Evolutionary conservation across 2,329 filamentous ascomycete species (phyloP).

Genomic region (Didymellaceae sp.): DNA sequence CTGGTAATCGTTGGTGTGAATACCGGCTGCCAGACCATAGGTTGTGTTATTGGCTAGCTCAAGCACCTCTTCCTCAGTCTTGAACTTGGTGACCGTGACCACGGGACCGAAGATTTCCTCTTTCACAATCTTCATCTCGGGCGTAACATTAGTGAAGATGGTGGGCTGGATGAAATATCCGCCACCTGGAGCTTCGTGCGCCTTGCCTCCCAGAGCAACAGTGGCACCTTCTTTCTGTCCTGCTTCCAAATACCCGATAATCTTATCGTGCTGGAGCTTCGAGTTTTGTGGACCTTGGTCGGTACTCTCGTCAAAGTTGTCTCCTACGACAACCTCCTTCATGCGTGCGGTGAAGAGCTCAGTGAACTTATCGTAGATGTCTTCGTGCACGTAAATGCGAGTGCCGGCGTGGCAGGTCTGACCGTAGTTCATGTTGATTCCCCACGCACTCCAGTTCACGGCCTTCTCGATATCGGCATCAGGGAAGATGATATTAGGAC

Average conservation of each 20-base stretch:
- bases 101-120: constrained; percentile 51
- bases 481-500: constrained; percentile 53
- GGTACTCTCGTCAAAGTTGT: constrained; percentile 37
- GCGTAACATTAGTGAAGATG: constrained; percentile 44
- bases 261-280: constrained; percentile 23
- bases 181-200: constrained; percentile 28
- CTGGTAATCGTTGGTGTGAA: constrained; percentile 51
- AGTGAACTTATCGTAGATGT: constrained; percentile 48
- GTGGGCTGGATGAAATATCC: constrained; percentile 22
- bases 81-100: constrained; percentile 44
- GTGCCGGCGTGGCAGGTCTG: constrained; percentile 49
- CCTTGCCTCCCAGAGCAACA: constrained; percentile 43
- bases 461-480: constrained; percentile 54
- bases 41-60: constrained; percentile 48
- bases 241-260: constrained; percentile 8
- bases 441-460: constrained; percentile 43
- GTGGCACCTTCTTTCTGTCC: constrained; percentile 41
- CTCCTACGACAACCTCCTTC: constrained; percentile 39
- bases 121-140: constrained; percentile 43
- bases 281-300: constrained; percentile 47
- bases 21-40: constrained; percentile 48
- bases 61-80: constrained; percentile 50
- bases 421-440: constrained; percentile 48
- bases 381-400: constrained; percentile 50
- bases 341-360: constrained; percentile 45